Evolutionary conservation across 2,329 filamentous ascomycete genomes (phyloP).

Genomic region (Cordyceps farinosa): DNA sequence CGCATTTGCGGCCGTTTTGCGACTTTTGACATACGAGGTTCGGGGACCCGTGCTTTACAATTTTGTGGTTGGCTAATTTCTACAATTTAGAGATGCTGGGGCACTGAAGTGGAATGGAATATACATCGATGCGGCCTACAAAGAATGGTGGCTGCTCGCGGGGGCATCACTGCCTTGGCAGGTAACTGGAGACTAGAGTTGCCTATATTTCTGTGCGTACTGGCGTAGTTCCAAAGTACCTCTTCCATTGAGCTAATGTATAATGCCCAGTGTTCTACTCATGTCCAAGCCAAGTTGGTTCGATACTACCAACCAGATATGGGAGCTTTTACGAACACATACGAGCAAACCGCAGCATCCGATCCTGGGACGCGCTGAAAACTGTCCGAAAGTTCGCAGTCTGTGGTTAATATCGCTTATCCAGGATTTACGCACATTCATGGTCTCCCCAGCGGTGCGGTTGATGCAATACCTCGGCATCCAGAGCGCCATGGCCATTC

Average conservation of each 20-base stretch:
- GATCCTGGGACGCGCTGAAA: not conserved
- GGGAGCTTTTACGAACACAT: not conserved
- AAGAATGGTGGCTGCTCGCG: not conserved
- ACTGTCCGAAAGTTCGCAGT: not conserved
- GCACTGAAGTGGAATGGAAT: not conserved
- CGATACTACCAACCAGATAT: not conserved
- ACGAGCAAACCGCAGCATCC: not conserved
- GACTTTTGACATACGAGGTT: slow-evolving; percentile 13
- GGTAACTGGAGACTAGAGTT: not conserved
- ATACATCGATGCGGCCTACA: not conserved
- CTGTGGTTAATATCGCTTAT: not conserved
- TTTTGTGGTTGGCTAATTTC: not conserved
- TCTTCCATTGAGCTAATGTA: too few relatives aligned
- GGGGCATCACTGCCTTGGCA: not conserved
- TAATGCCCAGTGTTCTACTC: not conserved
- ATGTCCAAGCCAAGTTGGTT: slow-evolving; percentile 3
- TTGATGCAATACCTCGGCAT: not conserved
- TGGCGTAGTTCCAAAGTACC: not conserved
- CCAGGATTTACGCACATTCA: not conserved
- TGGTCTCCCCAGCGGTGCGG: not conserved
- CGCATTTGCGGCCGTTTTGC: slow-evolving; percentile 3
- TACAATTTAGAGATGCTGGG: not conserved
- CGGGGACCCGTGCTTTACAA: not conserved
- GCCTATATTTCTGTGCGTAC: not conserved
- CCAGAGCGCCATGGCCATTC: not conserved